Conservation (phyloP, 192 early-diverging fungal species). For the Podochytrium sp. region DNA sequence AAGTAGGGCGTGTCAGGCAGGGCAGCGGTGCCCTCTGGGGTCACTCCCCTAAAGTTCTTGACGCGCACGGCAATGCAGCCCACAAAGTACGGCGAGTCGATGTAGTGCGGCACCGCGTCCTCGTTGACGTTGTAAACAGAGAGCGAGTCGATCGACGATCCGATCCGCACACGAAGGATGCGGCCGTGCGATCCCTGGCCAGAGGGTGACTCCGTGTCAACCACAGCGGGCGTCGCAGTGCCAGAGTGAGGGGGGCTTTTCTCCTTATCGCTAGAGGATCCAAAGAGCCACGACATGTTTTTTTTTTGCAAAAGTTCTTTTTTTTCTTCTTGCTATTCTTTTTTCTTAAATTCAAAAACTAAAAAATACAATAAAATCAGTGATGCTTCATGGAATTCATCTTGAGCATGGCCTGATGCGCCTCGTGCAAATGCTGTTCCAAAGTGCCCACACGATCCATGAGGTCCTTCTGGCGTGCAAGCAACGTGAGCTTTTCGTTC, state of each 20-base stretch:
- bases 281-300: not conserved
- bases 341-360: not conserved
- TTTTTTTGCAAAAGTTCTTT: too few relatives aligned
- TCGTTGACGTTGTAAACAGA: constrained; percentile 59
- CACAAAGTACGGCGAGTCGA: constrained; percentile 67
- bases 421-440: constrained; percentile 36
- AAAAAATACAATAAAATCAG: not conserved
- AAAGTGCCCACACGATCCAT: constrained; percentile 28
- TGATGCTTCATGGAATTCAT: constrained; percentile 28
- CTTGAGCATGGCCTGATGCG: constrained; percentile 37
- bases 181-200: constrained; percentile 33
- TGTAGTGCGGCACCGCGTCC: constrained; percentile 61
- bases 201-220: constrained; percentile 53
- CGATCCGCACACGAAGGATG: constrained; percentile 51
- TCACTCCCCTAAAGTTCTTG: constrained; percentile 63
- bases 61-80: constrained; percentile 72
- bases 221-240: constrained; percentile 1
- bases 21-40: constrained; percentile 39
- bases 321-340: not conserved
- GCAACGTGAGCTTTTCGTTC: constrained; percentile 36
- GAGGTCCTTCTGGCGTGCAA: constrained; percentile 29
- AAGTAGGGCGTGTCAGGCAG: constrained; percentile 56
- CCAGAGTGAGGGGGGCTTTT: too few relatives aligned
- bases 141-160: constrained; percentile 46
- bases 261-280: not conserved